Conservation (phyloP, 1,284 basidiomycete species). For the Ustilago bromivora region DNA sequence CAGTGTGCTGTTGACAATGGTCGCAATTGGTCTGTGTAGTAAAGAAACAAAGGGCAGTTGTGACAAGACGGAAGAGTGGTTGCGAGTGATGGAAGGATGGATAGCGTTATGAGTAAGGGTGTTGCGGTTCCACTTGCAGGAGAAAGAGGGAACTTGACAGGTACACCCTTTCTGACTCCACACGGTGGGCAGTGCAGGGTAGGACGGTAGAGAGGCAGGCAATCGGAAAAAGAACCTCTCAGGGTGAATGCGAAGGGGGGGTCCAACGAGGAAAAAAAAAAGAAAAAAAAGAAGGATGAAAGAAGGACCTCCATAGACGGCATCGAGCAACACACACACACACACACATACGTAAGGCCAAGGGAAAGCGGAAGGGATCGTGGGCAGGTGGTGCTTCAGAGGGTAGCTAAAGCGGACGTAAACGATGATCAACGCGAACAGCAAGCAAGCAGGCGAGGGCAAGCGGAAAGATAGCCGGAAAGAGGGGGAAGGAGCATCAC, state of each 20-base stretch:
- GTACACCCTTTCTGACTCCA: constrained; percentile 2
- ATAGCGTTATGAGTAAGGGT: constrained; percentile 29
- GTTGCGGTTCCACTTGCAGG: not conserved
- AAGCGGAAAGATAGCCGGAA: constrained; percentile 4
- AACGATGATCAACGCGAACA: constrained; percentile 32
- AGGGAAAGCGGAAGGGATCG: not conserved
- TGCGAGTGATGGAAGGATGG: constrained; percentile 11
- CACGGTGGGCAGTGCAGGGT: not conserved
- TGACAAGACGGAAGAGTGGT: constrained; percentile 9
- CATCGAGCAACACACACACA: constrained; percentile 14
- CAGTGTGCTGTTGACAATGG: not conserved
- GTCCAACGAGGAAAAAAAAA: constrained; percentile 3
- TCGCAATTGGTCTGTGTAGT: constrained; percentile 14
- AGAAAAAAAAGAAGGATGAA: constrained; percentile 25
- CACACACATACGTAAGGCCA: not conserved
- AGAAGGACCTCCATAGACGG: constrained; percentile 29
- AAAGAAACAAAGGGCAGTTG: constrained; percentile 11
- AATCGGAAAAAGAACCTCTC: not conserved
- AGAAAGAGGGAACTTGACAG: constrained; percentile 1
- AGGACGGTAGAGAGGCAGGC: not conserved
- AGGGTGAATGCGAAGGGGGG: not conserved
- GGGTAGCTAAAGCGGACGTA: constrained; percentile 17
- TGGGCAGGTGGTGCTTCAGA: constrained; percentile 1
- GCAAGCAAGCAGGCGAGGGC: constrained; percentile 28
- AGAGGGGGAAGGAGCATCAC: constrained; percentile 14